phyloP scores from a whole-genome alignment of 305 asterid genomes.

The Fraxinus sp. region DNA sequence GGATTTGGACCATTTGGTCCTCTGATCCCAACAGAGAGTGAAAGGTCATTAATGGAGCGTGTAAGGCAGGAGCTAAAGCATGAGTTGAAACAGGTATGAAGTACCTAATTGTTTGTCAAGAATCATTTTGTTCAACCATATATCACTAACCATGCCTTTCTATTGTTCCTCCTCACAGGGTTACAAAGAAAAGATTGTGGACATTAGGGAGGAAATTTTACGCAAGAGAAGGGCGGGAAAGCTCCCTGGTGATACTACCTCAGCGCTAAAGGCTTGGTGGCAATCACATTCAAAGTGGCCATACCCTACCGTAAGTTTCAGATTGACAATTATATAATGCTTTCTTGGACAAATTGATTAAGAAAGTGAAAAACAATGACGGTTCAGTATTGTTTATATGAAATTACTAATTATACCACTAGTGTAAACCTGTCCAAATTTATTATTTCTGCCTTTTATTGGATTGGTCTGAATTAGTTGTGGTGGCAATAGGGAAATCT shows the following conservation, averaged over 20 bases:
- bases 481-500: background rate
- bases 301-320: slow-evolving; percentile 46
- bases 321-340: background rate
- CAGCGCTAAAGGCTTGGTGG: slow-evolving; percentile 54
- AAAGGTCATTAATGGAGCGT: slow-evolving; percentile 60
- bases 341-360: background rate
- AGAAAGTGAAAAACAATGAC: background rate
- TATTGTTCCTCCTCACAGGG: slow-evolving; percentile 33
- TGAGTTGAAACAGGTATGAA: slow-evolving; percentile 46
- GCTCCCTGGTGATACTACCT: slow-evolving; percentile 62
- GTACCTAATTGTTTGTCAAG: background rate
- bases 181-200: slow-evolving; percentile 60
- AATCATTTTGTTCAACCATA: background rate
- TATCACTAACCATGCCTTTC: background rate
- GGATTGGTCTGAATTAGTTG: background rate
- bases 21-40: slow-evolving; percentile 53
- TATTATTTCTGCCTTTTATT: background rate
- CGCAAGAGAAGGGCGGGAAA: slow-evolving; percentile 65
- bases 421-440: background rate
- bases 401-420: background rate
- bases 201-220: slow-evolving; percentile 57
- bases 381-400: background rate
- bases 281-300: slow-evolving; percentile 62
- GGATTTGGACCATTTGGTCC: slow-evolving; percentile 44
- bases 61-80: slow-evolving; percentile 63